Evolutionary conservation across 106 monocot species (phyloP).

Genomic region (Dioscorea alata): DNA sequence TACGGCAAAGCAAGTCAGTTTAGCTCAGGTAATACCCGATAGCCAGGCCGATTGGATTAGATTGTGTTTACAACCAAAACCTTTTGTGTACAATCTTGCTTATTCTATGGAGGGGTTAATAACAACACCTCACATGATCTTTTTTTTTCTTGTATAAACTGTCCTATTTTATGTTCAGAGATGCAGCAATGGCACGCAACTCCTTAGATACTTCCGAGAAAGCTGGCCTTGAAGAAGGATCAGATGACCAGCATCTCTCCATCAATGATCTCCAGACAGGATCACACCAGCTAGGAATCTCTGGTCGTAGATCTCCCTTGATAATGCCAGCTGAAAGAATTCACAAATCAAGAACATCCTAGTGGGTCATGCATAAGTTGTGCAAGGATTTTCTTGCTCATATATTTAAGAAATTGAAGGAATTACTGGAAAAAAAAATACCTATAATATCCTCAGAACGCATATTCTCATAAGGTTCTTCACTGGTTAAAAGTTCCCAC

Average conservation of each 20-base stretch:
- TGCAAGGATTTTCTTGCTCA: too few relatives aligned
- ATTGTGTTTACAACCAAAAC: too few relatives aligned
- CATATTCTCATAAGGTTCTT: conserved; percentile 90
- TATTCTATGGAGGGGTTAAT: too few relatives aligned
- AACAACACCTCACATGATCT: too few relatives aligned
- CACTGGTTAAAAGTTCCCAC: conserved; percentile 98
- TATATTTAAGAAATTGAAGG: too few relatives aligned
- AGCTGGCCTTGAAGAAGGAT: conserved; percentile 73
- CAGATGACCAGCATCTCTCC: conserved; percentile 86
- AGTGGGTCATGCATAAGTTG: too few relatives aligned
- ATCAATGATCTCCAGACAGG: conserved; percentile 96
- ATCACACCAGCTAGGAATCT: conserved; percentile 89
- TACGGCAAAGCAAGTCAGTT: too few relatives aligned
- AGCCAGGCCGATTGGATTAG: too few relatives aligned
- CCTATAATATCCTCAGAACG: conserved; percentile 81
- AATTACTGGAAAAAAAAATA: conserved; percentile 4
- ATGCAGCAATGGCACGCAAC: conserved; percentile 83
- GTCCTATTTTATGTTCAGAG: conserved; percentile 66
- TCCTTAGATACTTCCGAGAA: conserved; percentile 84
- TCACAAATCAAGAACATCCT: too few relatives aligned
- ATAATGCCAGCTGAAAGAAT: neutral
- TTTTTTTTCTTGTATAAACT: too few relatives aligned
- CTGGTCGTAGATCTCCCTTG: conserved; percentile 44
- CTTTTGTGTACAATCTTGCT: too few relatives aligned
- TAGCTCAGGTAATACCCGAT: too few relatives aligned